Evolutionary conservation across 805 yeast species (phyloP), one percentile per base, ranked within the genome.

Genomic region (Metschnikowia similis): DNA sequence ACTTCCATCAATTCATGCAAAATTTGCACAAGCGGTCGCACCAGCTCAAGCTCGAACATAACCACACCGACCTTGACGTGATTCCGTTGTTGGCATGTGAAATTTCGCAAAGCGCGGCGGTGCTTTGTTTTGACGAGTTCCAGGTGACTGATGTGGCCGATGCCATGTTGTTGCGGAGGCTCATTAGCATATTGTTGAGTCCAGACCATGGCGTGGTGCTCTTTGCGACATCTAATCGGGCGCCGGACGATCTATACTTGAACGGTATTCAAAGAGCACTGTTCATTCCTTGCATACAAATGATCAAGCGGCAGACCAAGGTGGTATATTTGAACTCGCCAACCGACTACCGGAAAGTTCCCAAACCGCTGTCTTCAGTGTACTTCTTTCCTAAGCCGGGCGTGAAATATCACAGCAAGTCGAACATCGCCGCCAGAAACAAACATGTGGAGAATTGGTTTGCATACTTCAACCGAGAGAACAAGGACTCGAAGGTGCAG

Each of bases 111-210:
- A 74, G 77, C 45, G 77, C 94, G 4, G 85, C 92, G 1, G 82
- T 94, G 0, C 67, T 94, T 52, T 94, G 99, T 66, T 89, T 94
- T 65, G 99, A 94, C 69, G 99, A 94, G 70, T 92, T 94, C 64
- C 98, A 94, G 69, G 99, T 94, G 39, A 89, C 96, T 0, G 99
- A 94, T 66, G 97, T 94, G 30, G 99, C 98, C 0, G 99, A 94
- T 67, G 99, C 99, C 2, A 94, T 94, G 98, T 75, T 94, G 32
- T 74, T 94, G 39, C 80, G 99, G 55, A 75, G 97, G 45, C 71
- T 91, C 36, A 62, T 89, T 37, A 80, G 82, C 59, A 67, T 82
- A 35, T 74, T 88, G n/a, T 69, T 91, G 49, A 79, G 85, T 41
- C 81, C 84, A 0, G 80, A 84, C 47, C 85, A 86, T 61, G 98